Base-by-base conservation (phyloP, 495 filamentous ascomycete species). In the Talaromyces borbonicus region DNA sequence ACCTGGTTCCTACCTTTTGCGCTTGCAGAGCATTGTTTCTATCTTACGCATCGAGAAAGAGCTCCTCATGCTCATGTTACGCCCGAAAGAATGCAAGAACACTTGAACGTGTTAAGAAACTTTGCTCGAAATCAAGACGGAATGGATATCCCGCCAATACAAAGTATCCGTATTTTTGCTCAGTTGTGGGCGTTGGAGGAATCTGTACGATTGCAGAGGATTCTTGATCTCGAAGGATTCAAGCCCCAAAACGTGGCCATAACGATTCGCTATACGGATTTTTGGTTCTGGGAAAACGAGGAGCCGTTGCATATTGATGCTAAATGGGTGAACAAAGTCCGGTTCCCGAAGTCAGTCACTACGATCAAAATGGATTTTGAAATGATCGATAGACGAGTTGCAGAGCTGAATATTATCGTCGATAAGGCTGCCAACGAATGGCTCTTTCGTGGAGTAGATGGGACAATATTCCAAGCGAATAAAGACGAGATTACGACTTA, bases 211-310 rank as follows among this genome's bases (percentile, higher is more conserved):
- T 37, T 64, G 19, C 42, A 53, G 40, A 18, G 24, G 2, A 16
- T 64, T 0, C 44, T 64, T 2, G 38, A 23, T 5, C 40, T 52
- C 29, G 30, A 20, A n/a, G 39, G 52, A 14, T 53, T 60, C 18
- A 15, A 44, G 6, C 59, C 61, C 11, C 52, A 26, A 18, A 22
- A 37, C 19, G 44, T 65, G 14, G 53, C 49, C 0, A 32, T 62
- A 2, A 62, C 59, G 24, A 46, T 65, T 19, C 52, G 62, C 14
- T 58, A 63, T 32, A 56, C 56, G 15, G 58, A 65, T 41, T 61
- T 57, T 42, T 61, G 56, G 56, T 33, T 23, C 5, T 65, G 58
- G 62, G 56, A 63, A 36, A 0, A 20, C 0, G 49, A 61, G 23
- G 6, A 39, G 27, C 47, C 39, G 2, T 30, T 65, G 1, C 47